A percentile compares a stretch with the other conserved stretches of the same genome.
phyloP scores from a whole-genome alignment of 345 rosid genomes.

The Citrus maxima region DNA sequence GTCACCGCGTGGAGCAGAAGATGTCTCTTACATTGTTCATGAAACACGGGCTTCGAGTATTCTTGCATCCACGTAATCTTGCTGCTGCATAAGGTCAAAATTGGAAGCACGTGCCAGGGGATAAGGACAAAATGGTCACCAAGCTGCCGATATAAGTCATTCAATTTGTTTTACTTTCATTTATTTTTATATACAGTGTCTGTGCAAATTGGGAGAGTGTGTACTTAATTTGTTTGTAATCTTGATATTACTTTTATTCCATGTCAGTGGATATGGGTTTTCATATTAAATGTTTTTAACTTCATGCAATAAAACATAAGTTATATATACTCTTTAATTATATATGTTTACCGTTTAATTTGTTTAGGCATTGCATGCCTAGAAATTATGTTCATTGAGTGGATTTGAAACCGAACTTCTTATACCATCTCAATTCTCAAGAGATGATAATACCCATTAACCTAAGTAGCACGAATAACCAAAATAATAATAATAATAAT shows the following conservation, averaged over 20 bases:
- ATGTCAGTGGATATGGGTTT: conserved; percentile 13
- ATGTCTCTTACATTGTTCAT: conserved; percentile 90
- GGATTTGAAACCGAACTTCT: no score
- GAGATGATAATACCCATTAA: no score
- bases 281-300: conserved; percentile 8
- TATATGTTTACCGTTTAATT: not conserved
- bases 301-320: conserved; percentile 20
- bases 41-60: conserved; percentile 76
- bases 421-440: no score
- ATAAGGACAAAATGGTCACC: not conserved
- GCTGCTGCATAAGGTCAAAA: conserved; percentile 3
- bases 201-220: conserved; percentile 7
- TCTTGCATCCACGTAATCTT: conserved; percentile 68
- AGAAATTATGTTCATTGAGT: no score
- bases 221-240: conserved; percentile 18
- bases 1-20: conserved; percentile 89
- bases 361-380: not conserved
- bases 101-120: not conserved
- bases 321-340: conserved; percentile 3
- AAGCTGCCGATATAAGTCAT: not conserved
- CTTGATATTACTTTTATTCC: not conserved
- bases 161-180: conserved; percentile 24
- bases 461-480: no score
- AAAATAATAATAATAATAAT: no score
- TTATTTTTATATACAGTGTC: conserved; percentile 14